phyloP scores from a whole-genome alignment of 148 eudicot genomes.

The Rhododendron molle region DNA sequence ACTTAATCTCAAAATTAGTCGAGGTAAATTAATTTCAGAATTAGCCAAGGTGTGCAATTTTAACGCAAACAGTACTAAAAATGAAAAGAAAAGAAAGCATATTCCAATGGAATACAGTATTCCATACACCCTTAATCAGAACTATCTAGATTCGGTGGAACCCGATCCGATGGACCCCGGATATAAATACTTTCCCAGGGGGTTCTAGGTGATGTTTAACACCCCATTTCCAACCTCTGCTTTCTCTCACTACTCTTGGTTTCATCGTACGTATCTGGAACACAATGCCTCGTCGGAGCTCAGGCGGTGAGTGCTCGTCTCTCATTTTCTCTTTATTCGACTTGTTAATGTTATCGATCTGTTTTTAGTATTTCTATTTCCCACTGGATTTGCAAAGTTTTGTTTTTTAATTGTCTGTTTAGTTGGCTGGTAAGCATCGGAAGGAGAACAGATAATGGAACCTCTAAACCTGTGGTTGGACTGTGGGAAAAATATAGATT shows the following conservation, averaged over 20 bases:
- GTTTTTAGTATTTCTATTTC: not conserved
- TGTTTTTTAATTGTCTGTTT: not conserved
- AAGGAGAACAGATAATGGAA: not conserved
- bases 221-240: not conserved
- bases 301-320: constrained; percentile 31
- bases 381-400: not conserved
- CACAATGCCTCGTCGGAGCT: constrained; percentile 73
- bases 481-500: not conserved
- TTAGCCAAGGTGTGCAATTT: too few species aligned
- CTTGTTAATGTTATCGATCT: not conserved
- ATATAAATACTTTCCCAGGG: not conserved
- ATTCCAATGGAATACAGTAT: not conserved
- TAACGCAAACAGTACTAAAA: too few species aligned
- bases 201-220: not conserved
- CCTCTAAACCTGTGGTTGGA: not conserved
- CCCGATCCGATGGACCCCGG: not conserved
- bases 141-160: not conserved
- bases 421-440: not conserved
- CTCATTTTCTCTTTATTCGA: not conserved
- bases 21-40: too few species aligned
- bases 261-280: constrained; percentile 2
- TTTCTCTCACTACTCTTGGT: not conserved
- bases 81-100: not conserved
- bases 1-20: too few species aligned
- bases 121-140: not conserved